Base-by-base conservation (phyloP, 2,329 filamentous ascomycete species). In the Cladophialophora yegresii region DNA sequence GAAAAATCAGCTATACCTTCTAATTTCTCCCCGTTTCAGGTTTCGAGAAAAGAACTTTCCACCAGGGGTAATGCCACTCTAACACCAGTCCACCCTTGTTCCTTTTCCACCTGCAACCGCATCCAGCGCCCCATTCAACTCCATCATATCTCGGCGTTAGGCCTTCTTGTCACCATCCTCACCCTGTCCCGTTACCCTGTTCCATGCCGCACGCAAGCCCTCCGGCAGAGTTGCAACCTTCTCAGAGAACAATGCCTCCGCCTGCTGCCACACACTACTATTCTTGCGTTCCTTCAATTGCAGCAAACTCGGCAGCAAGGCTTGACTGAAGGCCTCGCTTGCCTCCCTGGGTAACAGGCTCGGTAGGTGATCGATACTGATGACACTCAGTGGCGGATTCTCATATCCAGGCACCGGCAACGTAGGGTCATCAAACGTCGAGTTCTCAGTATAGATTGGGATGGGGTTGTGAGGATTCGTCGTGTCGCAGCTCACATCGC, bases 381-480 rank as follows among this genome's bases (percentile, higher is more conserved):
- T 96, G 71, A 97, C 90, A 54, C 85, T 88, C 62, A 96, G 79
- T 7, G 85, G 83, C 0, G 86, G 84, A 59, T 82, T 79, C 54
- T 77, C 82, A 73, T 80, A 85, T 69, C 83, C 86, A 36, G 86
- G 80, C 26, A 95, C 89, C 0, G 87, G 84, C 0, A 96, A 88
- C 0, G 92, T 96, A n/a, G 93, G 93, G 75, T 90, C 87, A 75
- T 87, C 86, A 75, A 97, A 97, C 23, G 92, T 95, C 54, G 90
- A 96, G 77, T 91, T 90, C 75, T 90, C 86, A 70, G 84, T 83
- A 82, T 96, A 96, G 74, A 96, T 88, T 26, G 92, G 92, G 60
- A 82, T 77, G 23, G 78, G 80, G 72, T 81, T 81, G 73, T 80
- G 73, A 16, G 78, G 79, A 72, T 82, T 82, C 30, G 78, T 80